Evolutionary conservation across 176 grass and related monocot species (phyloP).

Genomic region (Cenchrus purpureus): DNA sequence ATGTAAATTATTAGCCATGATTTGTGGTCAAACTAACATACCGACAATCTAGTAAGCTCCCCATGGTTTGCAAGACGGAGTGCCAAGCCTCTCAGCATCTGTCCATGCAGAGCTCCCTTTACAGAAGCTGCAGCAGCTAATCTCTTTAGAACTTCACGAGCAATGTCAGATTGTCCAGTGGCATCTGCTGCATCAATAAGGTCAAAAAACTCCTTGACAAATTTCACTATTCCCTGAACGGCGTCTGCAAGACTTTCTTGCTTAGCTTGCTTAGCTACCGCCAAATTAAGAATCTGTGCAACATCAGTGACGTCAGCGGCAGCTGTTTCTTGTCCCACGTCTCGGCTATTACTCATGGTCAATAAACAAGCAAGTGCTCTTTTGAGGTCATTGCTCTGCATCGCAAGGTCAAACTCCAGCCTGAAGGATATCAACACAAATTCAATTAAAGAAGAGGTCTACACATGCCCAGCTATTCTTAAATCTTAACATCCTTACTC

Average conservation of each 20-base stretch:
- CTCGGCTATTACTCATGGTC: slow-evolving; percentile 97
- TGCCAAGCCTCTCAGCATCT: slow-evolving; percentile 84
- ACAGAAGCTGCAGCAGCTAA: slow-evolving; percentile 94
- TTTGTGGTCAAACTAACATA: slow-evolving; percentile 54
- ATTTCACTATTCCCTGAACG: slow-evolving; percentile 97
- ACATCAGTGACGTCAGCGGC: slow-evolving; percentile 59
- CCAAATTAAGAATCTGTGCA: slow-evolving; percentile 95
- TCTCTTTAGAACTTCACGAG: slow-evolving; percentile 93
- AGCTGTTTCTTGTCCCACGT: slow-evolving; percentile 86
- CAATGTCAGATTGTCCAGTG: slow-evolving; percentile 92
- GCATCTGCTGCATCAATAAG: slow-evolving; percentile 99
- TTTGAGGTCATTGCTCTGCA: slow-evolving; percentile 98
- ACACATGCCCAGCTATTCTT: slow-evolving; percentile 22
- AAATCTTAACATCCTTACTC: slow-evolving; percentile 8
- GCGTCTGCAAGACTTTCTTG: slow-evolving; percentile 97
- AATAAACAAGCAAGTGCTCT: slow-evolving; percentile 95
- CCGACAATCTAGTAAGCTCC: slow-evolving; percentile 92
- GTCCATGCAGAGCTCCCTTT: slow-evolving; percentile 92
- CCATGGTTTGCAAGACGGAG: slow-evolving; percentile 98
- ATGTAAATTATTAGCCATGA: slow-evolving; percentile 28
- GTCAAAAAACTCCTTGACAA: slow-evolving; percentile 95
- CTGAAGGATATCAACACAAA: slow-evolving; percentile 51
- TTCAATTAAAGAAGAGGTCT: slow-evolving; percentile 1
- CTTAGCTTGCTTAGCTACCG: slow-evolving; percentile 89
- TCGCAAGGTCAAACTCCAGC: slow-evolving; percentile 97